Conservation (phyloP, 768 basidiomycete genomes). For the Boletus bicolor region DNA sequence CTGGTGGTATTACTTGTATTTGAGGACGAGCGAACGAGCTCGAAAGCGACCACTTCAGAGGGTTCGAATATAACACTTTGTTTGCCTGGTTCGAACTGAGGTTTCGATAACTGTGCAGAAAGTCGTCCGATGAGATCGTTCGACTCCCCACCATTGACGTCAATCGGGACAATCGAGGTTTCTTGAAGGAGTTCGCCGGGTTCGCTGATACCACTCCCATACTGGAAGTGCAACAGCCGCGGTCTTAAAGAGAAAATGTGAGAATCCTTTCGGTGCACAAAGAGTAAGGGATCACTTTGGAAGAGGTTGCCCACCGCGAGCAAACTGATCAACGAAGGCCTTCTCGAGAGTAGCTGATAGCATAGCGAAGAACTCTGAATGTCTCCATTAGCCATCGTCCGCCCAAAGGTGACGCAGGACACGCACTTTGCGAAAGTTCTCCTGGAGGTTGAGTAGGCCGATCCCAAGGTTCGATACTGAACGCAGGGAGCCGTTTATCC, state of each 20-base stretch:
- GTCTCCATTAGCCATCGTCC: slow-evolving; percentile 11
- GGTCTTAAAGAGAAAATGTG: slow-evolving; percentile 17
- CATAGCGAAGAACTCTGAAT: slow-evolving; percentile 48
- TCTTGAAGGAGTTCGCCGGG: slow-evolving; percentile 31
- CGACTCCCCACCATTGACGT: slow-evolving; percentile 40
- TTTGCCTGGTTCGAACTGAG: slow-evolving; percentile 26
- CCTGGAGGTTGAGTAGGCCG: slow-evolving; percentile 37
- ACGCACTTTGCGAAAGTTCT: slow-evolving; percentile 42
- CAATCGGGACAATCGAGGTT: slow-evolving; percentile 51
- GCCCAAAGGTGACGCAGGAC: background rate
- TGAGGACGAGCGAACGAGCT: slow-evolving; percentile 35
- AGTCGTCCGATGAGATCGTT: slow-evolving; percentile 59
- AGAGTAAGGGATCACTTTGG: slow-evolving; percentile 28
- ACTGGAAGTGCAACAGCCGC: slow-evolving; percentile 54
- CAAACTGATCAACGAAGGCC: slow-evolving; percentile 38
- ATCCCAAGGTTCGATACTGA: slow-evolving; percentile 42
- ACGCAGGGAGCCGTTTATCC: slow-evolving; percentile 45
- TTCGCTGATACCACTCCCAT: slow-evolving; percentile 44
- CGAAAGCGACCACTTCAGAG: slow-evolving; percentile 63
- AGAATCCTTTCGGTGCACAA: background rate
- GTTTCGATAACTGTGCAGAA: slow-evolving; percentile 34
- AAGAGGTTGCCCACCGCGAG: slow-evolving; percentile 30
- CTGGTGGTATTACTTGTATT: slow-evolving; percentile 9
- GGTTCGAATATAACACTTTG: slow-evolving; percentile 62
- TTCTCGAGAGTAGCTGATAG: slow-evolving; percentile 45